Conservation (phyloP, 345 rosid genomes). For the Gossypium sturtianum region DNA sequence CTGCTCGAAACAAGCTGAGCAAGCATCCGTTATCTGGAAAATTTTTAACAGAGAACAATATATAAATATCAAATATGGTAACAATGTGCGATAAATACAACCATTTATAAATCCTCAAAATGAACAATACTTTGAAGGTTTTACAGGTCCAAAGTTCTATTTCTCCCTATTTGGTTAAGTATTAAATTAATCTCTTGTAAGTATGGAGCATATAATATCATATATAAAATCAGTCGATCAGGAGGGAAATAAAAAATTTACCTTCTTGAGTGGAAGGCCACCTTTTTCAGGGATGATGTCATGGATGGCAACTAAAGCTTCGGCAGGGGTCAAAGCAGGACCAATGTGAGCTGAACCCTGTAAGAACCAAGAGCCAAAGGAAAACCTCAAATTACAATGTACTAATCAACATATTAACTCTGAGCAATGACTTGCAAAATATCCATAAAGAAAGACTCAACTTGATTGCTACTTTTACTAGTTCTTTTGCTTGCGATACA, state of each 20-base stretch:
- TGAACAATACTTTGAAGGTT: not conserved
- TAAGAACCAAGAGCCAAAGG: not conserved
- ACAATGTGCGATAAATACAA: not conserved
- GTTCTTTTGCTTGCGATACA: not conserved
- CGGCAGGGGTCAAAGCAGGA: conserved; percentile 95
- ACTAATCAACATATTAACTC: not conserved
- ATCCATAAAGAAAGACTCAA: not conserved
- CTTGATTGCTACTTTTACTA: not conserved
- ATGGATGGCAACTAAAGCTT: conserved; percentile 93
- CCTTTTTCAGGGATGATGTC: conserved; percentile 80
- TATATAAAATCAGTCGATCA: not conserved
- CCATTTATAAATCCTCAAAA: not conserved
- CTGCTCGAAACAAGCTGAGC: conserved; percentile 95
- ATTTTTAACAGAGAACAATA: conserved; percentile 13
- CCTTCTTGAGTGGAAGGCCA: conserved; percentile 81
- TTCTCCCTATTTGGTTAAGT: not conserved
- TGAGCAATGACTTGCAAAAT: not conserved
- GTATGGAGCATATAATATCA: not conserved
- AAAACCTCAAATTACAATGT: not conserved
- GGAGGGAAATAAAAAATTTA: conserved; percentile 15
- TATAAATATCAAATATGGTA: not conserved
- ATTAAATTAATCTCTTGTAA: not conserved
- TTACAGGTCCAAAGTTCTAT: not conserved
- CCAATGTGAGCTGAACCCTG: conserved; percentile 99
- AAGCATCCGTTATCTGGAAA: conserved; percentile 84